Conservation (phyloP, 768 basidiomycete genomes). For the Paxillus involutus region DNA sequence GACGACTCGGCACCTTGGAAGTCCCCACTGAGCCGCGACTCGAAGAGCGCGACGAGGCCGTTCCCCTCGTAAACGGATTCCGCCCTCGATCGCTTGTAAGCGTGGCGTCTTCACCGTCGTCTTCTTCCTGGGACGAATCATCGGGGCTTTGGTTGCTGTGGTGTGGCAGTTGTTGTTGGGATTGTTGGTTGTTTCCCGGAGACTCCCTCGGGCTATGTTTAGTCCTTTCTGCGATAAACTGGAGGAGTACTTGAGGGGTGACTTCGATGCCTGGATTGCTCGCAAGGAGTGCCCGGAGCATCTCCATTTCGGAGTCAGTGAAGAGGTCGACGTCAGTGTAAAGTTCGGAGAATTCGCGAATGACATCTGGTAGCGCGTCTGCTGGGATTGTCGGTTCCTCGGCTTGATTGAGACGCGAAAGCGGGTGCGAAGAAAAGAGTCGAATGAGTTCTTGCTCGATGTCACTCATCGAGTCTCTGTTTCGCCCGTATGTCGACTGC, state of each 20-base stretch:
- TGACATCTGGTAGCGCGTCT: constrained; percentile 67
- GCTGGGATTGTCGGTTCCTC: constrained; percentile 70
- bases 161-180: constrained; percentile 13
- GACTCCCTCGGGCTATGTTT: constrained; percentile 35
- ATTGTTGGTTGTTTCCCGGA: constrained; percentile 16
- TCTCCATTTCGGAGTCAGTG: constrained; percentile 56
- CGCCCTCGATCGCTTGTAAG: constrained; percentile 42
- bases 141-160: constrained; percentile 30
- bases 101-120: constrained; percentile 34
- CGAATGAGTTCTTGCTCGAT: constrained; percentile 67
- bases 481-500: constrained; percentile 49
- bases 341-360: constrained; percentile 59
- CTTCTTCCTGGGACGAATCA: constrained; percentile 34
- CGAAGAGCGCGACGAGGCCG: constrained; percentile 48
- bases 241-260: constrained; percentile 64
- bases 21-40: constrained; percentile 55
- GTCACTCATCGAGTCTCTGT: constrained; percentile 68
- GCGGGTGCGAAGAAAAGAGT: constrained; percentile 67
- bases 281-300: constrained; percentile 57
- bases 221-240: constrained; percentile 63
- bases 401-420: constrained; percentile 54
- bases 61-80: constrained; percentile 19
- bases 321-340: constrained; percentile 66
- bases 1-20: constrained; percentile 44
- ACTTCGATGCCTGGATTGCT: constrained; percentile 64